Base-by-base conservation (phyloP, 768 basidiomycete species). In the Suillus clintonianus region DNA sequence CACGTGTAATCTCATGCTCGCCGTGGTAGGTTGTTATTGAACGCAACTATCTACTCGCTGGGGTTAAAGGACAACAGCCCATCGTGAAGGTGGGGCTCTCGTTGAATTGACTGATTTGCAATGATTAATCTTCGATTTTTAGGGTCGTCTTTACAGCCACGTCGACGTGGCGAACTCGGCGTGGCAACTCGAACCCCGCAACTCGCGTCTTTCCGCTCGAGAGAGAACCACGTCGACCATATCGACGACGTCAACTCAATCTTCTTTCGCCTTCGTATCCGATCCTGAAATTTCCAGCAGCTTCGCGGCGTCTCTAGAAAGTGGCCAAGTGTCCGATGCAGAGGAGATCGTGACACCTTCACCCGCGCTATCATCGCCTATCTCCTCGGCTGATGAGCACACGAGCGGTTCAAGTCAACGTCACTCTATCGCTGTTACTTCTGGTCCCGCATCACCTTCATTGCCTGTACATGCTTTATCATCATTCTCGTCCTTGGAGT, bases 231-330 rank as follows among this genome's bases (percentile, higher is more conserved):
- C 86, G 3, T 92, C 91, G 15, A 87, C 89, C 15, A 79, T 88
- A 7, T 92, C 91, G 10, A 90, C 90, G 2, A 78, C 87, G 0
- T 92, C 91, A 4, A 90, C 90, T 0, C 90, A 86, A 34, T 94
- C 92, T 22, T 94, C 92, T 0, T 94, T 87, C 68, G 91, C 92
- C 5, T 82, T 92, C 62, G 81, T 94, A 10, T 92, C 92, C n/a
- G 92, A 94, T 68, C 87, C 86, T 2, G 92, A 94, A 67, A 89
- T 93, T 59, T 91, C 91, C 5, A 92, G 90, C 76, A 91, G 89
- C 72, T 92, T 93, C 67, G 90, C 90, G 1, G 91, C 90, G 7
- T 93, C 91, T 34, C 82, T 93, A 4, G 92, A 91, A 71, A 89
- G 89, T 67, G 87, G 81, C 15, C 87, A 86, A 32, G 82, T 83